Conservation (phyloP, 2,329 filamentous ascomycete genomes). For the Cladophialophora psammophila region DNA sequence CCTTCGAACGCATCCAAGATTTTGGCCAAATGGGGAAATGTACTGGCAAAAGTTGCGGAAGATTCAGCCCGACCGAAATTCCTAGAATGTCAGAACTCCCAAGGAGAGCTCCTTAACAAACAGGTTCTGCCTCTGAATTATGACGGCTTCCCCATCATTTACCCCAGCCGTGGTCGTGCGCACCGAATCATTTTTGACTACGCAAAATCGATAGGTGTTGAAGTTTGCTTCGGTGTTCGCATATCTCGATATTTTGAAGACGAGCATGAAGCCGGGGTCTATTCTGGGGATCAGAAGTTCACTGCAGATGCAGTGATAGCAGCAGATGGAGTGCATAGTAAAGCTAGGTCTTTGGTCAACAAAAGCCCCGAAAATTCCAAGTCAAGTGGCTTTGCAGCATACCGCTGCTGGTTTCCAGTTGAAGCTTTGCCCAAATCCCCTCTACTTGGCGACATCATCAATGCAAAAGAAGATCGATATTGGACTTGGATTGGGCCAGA, state of each 20-base stretch:
- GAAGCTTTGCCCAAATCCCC: constrained; percentile 55
- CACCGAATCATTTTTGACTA: constrained; percentile 67
- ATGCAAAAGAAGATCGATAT: constrained; percentile 21
- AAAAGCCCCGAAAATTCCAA: constrained; percentile 44
- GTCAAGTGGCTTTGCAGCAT: constrained; percentile 40
- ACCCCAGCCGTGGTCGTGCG: constrained; percentile 67
- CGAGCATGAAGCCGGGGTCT: constrained; percentile 58
- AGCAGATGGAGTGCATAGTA: constrained; percentile 25
- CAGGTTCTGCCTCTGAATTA: constrained; percentile 56
- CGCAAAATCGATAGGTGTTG: constrained; percentile 61
- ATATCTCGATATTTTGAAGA: constrained; percentile 64
- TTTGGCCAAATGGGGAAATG: constrained; percentile 64
- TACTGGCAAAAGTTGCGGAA: constrained; percentile 55
- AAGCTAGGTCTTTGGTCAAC: constrained; percentile 19
- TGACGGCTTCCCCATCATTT: constrained; percentile 61
- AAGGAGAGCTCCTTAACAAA: constrained; percentile 66
- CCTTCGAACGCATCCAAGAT: constrained; percentile 67
- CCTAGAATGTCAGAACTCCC: constrained; percentile 68
- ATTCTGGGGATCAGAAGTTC: constrained; percentile 44
- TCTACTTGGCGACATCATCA: constrained; percentile 7
- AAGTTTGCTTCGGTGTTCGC: constrained; percentile 60
- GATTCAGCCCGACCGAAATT: constrained; percentile 60
- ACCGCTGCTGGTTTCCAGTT: constrained; percentile 39
- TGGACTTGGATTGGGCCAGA: constrained; percentile 48
- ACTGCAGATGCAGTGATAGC: constrained; percentile 19